Evolutionary conservation across 78 protist genomes (phyloP).

Genomic region (Planoprotostelium fungivorum): DNA sequence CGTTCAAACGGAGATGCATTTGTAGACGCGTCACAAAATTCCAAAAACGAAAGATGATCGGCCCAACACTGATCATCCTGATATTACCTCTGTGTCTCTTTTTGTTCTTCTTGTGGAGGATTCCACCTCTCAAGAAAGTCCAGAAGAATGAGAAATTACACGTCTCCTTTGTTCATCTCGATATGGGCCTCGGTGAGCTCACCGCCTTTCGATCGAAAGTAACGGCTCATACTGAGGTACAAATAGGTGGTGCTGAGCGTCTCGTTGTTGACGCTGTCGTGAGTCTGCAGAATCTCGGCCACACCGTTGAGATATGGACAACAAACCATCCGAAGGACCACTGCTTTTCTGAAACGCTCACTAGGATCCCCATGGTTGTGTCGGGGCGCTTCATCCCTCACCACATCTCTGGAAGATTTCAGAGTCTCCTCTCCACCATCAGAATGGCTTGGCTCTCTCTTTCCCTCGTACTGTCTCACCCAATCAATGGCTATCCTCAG

Average conservation of each 20-base stretch:
- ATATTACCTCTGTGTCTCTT: too few relatives aligned
- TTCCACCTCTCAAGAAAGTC: not conserved
- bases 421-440: conserved; percentile 79
- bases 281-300: conserved; percentile 67
- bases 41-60: too few relatives aligned
- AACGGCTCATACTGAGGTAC: conserved; percentile 52
- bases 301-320: conserved; percentile 81
- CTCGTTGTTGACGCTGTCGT: conserved; percentile 92
- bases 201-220: not conserved
- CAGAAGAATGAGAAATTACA: not conserved
- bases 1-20: too few relatives aligned
- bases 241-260: conserved; percentile 95
- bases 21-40: too few relatives aligned
- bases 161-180: not conserved
- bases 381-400: conserved; percentile 86
- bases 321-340: conserved; percentile 73
- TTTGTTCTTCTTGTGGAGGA: not conserved
- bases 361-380: conserved; percentile 63
- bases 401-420: conserved; percentile 51
- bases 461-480: conserved; percentile 3
- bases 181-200: not conserved
- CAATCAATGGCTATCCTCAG: not conserved
- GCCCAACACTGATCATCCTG: too few relatives aligned
- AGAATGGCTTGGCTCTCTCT: conserved; percentile 72
- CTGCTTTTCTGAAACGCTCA: conserved; percentile 88